Conservation (phyloP, 164 flowering plant genomes). For the Nymphaea thermarum region DNA sequence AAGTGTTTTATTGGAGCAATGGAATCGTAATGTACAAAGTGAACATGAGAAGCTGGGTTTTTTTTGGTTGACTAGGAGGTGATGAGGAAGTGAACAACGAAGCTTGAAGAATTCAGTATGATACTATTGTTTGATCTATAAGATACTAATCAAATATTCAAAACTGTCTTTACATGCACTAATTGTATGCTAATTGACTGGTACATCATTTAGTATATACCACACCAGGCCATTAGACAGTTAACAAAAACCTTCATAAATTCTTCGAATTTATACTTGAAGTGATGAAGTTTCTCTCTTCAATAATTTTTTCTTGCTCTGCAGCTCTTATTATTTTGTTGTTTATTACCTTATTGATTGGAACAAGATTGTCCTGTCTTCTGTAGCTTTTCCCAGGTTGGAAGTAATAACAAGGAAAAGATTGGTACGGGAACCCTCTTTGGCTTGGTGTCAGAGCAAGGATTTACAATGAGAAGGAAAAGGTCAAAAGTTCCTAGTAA, state of each 20-base stretch:
- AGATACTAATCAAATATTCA: not conserved
- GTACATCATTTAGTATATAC: no score
- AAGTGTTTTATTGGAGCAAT: not conserved
- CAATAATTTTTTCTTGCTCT: not conserved
- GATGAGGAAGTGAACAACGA: not conserved
- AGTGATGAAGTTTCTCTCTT: not conserved
- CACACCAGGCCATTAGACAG: no score
- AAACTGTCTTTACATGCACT: no score
- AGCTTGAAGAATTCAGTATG: no score
- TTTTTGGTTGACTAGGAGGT: not conserved
- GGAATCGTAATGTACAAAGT: no score
- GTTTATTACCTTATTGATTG: not conserved
- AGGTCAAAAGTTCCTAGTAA: slow-evolving; percentile 26
- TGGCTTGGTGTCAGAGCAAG: slow-evolving; percentile 39
- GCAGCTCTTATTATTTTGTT: not conserved
- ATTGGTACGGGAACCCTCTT: slow-evolving; percentile 32
- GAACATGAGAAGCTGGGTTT: no score
- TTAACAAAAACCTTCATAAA: not conserved
- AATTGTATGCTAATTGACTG: no score
- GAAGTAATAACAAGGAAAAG: slow-evolving; percentile 19
- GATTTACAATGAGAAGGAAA: slow-evolving; percentile 36
- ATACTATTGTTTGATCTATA: no score
- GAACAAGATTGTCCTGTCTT: not conserved
- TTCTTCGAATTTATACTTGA: not conserved
- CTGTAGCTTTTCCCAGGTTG: slow-evolving; percentile 10